Base-by-base conservation (phyloP, 495 filamentous ascomycete species). In the Monascus purpureus region DNA sequence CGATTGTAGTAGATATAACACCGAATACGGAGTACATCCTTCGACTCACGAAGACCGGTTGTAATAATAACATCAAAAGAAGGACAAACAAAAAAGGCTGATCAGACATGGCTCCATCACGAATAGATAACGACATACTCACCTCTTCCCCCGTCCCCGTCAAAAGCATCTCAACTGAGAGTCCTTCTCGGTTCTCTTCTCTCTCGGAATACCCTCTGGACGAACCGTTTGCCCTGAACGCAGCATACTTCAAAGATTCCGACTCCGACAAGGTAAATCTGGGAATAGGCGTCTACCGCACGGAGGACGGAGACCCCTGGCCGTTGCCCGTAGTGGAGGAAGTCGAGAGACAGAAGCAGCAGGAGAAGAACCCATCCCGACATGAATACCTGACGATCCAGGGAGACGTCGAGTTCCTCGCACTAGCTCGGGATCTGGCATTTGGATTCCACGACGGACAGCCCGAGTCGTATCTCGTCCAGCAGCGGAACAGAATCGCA, bases 251-350 rank as follows among this genome's bases (percentile, higher is more conserved):
- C 6, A 15, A 29, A 15, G 49, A 57, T 26, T n/a, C 35, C 2
- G n/a, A 35, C 25, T 44, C 46, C 3, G 12, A 51, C 17, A 57
- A 57, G 28, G 51, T 57, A 14, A 52, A 50, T 18, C 38, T 57
- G 6, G 50, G 50, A 8, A 36, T 47, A 6, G 49, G 49, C 8
- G 49, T 50, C 7, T 61, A 61, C 30, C 47, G 54, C 12, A 55
- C 57, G n/a, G 42, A 50, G 2, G 32, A 52, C 28, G 54, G 43
- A 18, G 20, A 40, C n/a, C 54, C 57, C 13, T 61, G 57, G 57
- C 40, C 50, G 2, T 31, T 61, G 2, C 45, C 42, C 6, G 40
- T 42, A 4, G 52, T 59, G 6, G 32, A 45, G 14, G 38, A 43
- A 25, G 51, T 43, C 8, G 45, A 53, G 36, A 36, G 35, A 13